These are phyloP conservation scores for Floccularia luteovirens DNA, from an alignment of 768 basidiomycete species.

Conservation along the genomic window DNA sequence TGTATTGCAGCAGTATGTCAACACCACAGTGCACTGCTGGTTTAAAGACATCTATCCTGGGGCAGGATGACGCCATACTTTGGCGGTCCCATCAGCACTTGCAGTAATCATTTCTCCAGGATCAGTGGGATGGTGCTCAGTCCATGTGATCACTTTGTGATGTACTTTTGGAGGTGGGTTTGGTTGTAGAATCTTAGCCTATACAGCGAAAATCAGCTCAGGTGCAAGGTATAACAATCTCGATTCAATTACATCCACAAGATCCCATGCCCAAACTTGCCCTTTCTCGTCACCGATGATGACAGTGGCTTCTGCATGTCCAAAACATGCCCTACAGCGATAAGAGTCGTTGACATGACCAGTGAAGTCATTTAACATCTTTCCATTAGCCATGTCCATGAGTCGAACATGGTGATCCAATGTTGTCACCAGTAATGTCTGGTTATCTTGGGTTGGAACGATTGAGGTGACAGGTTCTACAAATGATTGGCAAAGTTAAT, in stretches of 20 bases:
- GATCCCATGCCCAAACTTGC: slow-evolving; percentile 85
- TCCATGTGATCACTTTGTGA: slow-evolving; percentile 83
- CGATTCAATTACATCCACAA: slow-evolving; percentile 61
- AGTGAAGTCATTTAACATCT: slow-evolving; percentile 76
- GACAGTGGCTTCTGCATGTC: slow-evolving; percentile 74
- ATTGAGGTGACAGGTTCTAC: slow-evolving; percentile 85
- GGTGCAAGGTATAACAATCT: slow-evolving; percentile 2
- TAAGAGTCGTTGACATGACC: slow-evolving; percentile 74
- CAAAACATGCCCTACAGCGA: slow-evolving; percentile 76
- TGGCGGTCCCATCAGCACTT: slow-evolving; percentile 86
- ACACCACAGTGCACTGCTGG: too few species aligned
- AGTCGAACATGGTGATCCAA: slow-evolving; percentile 82
- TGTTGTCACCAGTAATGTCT: slow-evolving; percentile 75
- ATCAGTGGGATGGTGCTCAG: slow-evolving; percentile 82
- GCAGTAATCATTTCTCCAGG: slow-evolving; percentile 82
- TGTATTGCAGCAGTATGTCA: too few species aligned
- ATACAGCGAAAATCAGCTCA: slow-evolving; percentile 6
- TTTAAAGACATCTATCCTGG: too few species aligned
- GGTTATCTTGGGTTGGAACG: slow-evolving; percentile 68
- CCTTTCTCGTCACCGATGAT: slow-evolving; percentile 91
- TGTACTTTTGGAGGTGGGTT: slow-evolving; percentile 77
- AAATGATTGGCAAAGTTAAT: slow-evolving; percentile 2
- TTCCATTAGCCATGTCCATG: slow-evolving; percentile 79
- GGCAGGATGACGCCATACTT: slow-evolving; percentile 73
- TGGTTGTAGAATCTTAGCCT: slow-evolving; percentile 68